Evolutionary conservation across 331 rosid genomes (phyloP).

Genomic region (Rhamnella rubrinervis): DNA sequence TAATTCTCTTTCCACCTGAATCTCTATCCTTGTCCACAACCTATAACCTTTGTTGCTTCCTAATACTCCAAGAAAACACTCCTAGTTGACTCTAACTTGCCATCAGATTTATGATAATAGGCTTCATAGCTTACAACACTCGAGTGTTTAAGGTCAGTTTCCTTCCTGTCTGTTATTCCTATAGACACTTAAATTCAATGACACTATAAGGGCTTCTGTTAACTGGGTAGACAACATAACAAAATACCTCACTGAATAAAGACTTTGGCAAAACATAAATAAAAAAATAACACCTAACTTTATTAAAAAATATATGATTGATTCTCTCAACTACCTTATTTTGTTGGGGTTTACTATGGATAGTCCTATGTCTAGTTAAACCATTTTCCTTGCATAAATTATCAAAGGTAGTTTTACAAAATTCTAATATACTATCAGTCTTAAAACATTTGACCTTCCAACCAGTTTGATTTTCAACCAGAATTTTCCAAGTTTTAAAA

Average conservation of each 20-base stretch:
- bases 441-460: neutral
- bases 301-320: neutral
- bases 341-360: neutral
- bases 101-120: neutral
- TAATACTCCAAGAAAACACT: neutral
- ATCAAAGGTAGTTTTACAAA: neutral
- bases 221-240: neutral
- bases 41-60: neutral
- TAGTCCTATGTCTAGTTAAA: neutral
- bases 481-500: neutral
- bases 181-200: neutral
- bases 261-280: neutral
- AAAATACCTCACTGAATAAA: neutral
- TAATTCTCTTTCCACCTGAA: neutral
- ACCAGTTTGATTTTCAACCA: neutral
- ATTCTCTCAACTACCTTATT: neutral
- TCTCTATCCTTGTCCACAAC: neutral
- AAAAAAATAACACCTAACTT: neutral
- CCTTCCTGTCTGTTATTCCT: neutral
- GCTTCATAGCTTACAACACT: neutral
- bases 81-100: neutral
- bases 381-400: neutral
- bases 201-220: neutral
- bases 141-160: too few relatives aligned
- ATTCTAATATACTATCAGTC: neutral